Conservation (phyloP, 805 yeast genomes). For the Barnettozyma vustinii region DNA sequence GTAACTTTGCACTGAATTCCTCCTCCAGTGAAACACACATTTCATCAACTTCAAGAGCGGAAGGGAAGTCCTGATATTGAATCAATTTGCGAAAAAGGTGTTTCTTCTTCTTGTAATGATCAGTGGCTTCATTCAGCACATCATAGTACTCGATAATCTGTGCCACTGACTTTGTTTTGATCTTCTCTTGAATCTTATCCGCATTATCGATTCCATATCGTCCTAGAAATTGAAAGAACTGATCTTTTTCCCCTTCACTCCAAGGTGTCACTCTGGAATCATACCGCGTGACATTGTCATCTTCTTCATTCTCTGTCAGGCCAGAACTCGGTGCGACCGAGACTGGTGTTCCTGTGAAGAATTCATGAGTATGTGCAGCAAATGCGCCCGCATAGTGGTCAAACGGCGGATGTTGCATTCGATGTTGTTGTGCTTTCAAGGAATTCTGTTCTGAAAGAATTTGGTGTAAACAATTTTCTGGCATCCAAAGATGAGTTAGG, state of each 20-base stretch:
- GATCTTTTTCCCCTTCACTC: slow-evolving; percentile 44
- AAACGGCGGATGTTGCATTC: neutral
- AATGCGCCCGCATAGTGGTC: slow-evolving; percentile 3
- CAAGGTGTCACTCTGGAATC: slow-evolving; percentile 33
- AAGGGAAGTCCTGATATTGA: slow-evolving; percentile 43
- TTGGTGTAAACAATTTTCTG: neutral
- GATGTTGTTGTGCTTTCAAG: neutral
- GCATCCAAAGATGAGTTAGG: neutral
- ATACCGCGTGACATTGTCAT: neutral
- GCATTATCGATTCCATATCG: slow-evolving; percentile 44
- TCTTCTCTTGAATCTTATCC: slow-evolving; percentile 33
- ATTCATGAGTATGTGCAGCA: slow-evolving; percentile 5
- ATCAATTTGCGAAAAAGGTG: slow-evolving; percentile 21
- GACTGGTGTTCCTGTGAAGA: neutral
- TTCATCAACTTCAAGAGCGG: slow-evolving; percentile 46
- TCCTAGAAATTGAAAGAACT: slow-evolving; percentile 44
- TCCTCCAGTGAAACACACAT: slow-evolving; percentile 41
- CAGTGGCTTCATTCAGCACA: slow-evolving; percentile 29
- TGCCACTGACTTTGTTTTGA: slow-evolving; percentile 37
- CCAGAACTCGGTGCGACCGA: neutral
- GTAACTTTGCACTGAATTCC: slow-evolving; percentile 22
- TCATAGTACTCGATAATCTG: slow-evolving; percentile 45
- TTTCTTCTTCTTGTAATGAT: slow-evolving; percentile 22
- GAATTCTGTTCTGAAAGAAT: too few relatives aligned
- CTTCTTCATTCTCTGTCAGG: neutral